A percentile compares a stretch with the other conserved stretches of the same genome.
These are phyloP conservation scores for Citrus australasica DNA, from an alignment of 345 rosid species.

Conservation along the genomic window DNA sequence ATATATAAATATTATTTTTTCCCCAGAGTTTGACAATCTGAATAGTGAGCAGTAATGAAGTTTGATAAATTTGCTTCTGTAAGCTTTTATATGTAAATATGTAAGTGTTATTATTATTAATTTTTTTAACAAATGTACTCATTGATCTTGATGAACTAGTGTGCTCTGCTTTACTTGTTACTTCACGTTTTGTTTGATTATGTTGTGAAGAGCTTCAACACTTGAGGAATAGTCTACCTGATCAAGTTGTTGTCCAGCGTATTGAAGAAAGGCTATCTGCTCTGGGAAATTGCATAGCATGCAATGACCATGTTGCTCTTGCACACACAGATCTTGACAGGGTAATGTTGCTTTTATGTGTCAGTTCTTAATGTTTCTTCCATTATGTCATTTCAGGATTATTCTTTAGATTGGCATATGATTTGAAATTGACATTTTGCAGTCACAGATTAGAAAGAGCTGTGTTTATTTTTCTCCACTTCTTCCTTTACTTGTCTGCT, in stretches of 20 bases:
- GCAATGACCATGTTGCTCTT: constrained; percentile 96
- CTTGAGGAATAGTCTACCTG: constrained; percentile 92
- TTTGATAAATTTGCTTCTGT: no score
- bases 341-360: constrained; percentile 24
- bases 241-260: constrained; percentile 83
- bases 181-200: background rate
- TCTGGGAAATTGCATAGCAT: constrained; percentile 93
- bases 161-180: background rate
- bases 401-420: no score
- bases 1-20: no score
- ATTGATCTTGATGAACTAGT: background rate
- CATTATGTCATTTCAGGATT: no score
- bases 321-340: constrained; percentile 89
- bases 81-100: no score
- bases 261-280: constrained; percentile 93
- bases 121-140: background rate
- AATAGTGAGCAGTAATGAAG: no score
- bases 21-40: no score
- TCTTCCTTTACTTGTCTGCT: no score
- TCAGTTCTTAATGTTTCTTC: background rate
- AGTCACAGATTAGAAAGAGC: no score
- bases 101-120: fast-evolving
- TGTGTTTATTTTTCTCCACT: no score
- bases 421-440: no score
- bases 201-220: constrained; percentile 75